A percentile compares a stretch with the other conserved stretches of the same genome.
Evolutionary conservation across 2,329 filamentous ascomycete genomes (phyloP).

Genomic region (Tolypocladium tundrense): DNA sequence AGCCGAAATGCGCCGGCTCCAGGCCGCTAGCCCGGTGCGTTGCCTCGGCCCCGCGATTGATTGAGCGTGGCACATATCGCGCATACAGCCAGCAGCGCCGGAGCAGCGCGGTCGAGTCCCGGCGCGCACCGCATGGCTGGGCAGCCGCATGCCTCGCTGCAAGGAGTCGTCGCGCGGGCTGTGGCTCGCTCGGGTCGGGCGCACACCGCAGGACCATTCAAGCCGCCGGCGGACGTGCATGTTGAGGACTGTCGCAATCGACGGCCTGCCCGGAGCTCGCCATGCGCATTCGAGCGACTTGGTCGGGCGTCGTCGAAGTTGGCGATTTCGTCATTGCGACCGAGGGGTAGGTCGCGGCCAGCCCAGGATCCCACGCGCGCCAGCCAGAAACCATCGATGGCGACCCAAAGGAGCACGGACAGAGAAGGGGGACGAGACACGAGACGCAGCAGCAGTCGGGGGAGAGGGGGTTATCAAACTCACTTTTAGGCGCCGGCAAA

Average conservation of each 20-base stretch:
- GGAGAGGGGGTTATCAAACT: slow-evolving; percentile 21
- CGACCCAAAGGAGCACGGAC: neutral
- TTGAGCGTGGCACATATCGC: neutral
- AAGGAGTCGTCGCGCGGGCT: neutral
- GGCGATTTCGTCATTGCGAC: slow-evolving; percentile 8
- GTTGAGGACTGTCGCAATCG: neutral
- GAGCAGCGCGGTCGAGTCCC: neutral
- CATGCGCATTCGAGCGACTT: neutral
- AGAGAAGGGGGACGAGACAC: neutral
- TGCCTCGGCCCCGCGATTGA: neutral
- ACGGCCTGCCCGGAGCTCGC: neutral
- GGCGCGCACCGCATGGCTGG: neutral
- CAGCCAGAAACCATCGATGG: neutral
- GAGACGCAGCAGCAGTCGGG: neutral
- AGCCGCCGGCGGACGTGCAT: neutral
- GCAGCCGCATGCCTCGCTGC: neutral
- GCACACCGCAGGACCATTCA: neutral
- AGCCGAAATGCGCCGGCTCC: neutral
- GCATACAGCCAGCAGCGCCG: neutral
- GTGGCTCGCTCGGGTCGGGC: neutral
- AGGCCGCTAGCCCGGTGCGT: neutral
- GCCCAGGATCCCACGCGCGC: slow-evolving; percentile 1
- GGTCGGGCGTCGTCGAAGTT: neutral
- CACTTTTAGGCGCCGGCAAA: slow-evolving; percentile 45
- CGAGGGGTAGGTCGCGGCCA: slow-evolving; percentile 3